These are phyloP conservation scores for Tetradesmus obliquus DNA, from an alignment of 139 green algal species.

Conservation along the genomic window DNA sequence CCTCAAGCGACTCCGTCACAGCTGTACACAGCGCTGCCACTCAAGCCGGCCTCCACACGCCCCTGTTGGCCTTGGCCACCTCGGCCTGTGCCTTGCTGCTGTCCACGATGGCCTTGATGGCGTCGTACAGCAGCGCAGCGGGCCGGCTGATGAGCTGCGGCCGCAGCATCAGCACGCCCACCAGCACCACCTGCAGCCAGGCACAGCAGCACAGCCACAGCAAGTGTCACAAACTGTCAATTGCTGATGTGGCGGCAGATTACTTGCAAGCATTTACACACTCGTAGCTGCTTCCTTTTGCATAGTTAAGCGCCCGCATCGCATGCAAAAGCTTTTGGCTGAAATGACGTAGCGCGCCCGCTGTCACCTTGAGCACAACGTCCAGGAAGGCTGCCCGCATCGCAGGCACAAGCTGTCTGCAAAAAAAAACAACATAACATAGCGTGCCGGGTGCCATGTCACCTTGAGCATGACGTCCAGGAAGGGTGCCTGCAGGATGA, in stretches of 20 bases:
- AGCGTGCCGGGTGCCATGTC: no score
- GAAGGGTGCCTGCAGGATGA: slow-evolving; percentile 39
- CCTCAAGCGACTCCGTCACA: no score
- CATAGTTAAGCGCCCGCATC: no score
- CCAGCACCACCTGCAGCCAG: slow-evolving; percentile 37
- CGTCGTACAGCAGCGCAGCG: slow-evolving; percentile 34
- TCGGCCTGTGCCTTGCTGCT: slow-evolving; percentile 8
- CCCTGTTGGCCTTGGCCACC: slow-evolving; percentile 26
- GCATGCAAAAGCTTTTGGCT: no score
- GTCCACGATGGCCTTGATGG: slow-evolving; percentile 37
- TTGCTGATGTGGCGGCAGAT: background rate
- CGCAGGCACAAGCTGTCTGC: no score
- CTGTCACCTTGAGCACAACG: no score
- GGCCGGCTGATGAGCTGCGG: slow-evolving; percentile 43
- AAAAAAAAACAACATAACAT: no score
- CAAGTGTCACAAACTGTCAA: background rate
- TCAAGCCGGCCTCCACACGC: slow-evolving; percentile 45
- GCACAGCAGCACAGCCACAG: background rate
- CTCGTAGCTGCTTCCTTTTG: no score
- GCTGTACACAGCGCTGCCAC: no score
- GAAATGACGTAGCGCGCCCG: no score
- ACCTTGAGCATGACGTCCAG: slow-evolving; percentile 46
- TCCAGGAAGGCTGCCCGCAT: no score
- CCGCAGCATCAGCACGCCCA: slow-evolving; percentile 34
- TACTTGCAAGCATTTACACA: background rate